Percentiles rank a stretch among this genome's conserved stretches.
Evolutionary conservation across 2,329 filamentous ascomycete species (phyloP).

Genomic region (Triangularia verruculosa): DNA sequence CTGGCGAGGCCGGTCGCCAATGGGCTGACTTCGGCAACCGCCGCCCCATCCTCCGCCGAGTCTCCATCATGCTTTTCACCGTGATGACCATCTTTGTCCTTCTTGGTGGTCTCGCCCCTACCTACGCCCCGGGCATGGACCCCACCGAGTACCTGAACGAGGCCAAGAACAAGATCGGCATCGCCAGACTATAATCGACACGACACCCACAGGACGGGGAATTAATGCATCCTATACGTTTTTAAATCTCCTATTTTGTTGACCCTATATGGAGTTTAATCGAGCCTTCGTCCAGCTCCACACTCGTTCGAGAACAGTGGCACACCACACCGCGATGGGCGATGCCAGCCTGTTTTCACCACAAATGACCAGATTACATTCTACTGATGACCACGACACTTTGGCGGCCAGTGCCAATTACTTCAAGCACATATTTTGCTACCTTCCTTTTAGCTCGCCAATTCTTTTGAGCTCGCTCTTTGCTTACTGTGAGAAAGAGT

Average conservation of each 20-base stretch:
- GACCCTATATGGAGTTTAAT: slow-evolving; percentile 12
- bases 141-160: slow-evolving; percentile 47
- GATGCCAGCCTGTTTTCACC: neutral
- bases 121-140: slow-evolving; percentile 55
- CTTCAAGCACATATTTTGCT: slow-evolving; percentile 1
- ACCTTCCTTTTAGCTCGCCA: neutral
- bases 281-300: slow-evolving; percentile 8
- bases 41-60: slow-evolving; percentile 74
- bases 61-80: slow-evolving; percentile 64
- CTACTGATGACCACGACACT: slow-evolving; percentile 3
- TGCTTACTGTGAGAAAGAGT: neutral
- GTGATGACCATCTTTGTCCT: slow-evolving; percentile 67
- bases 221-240: slow-evolving; percentile 10
- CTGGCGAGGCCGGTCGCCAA: slow-evolving; percentile 66
- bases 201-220: slow-evolving; percentile 13
- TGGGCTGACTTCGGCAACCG: slow-evolving; percentile 84
- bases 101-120: slow-evolving; percentile 64
- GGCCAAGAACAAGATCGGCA: slow-evolving; percentile 50
- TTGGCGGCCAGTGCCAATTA: neutral
- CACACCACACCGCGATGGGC: neutral
- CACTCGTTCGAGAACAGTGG: slow-evolving; percentile 1
- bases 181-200: slow-evolving; percentile 26
- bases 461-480: neutral
- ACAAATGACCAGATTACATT: slow-evolving; percentile 3
- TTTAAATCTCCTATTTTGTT: neutral